phyloP scores from a whole-genome alignment of 129 eudicot species.

The Chrysanthemum seticuspe region DNA sequence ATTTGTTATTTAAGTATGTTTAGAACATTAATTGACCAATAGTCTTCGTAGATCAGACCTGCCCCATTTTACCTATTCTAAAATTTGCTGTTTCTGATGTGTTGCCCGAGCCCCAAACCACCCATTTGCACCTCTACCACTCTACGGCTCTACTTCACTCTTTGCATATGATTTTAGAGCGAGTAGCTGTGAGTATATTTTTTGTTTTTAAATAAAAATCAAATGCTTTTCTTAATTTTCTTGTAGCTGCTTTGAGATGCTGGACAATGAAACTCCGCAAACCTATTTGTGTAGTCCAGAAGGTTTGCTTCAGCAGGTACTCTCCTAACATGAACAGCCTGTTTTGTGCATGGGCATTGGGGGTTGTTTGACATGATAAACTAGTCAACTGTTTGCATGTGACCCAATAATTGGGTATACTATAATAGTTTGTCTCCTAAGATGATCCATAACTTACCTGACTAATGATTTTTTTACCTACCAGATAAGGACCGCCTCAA shows the following conservation, averaged over 20 bases:
- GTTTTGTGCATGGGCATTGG: no score
- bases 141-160: neutral
- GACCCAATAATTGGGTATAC: neutral
- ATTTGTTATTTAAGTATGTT: no score
- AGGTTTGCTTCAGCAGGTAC: constrained; percentile 65
- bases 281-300: constrained; percentile 59
- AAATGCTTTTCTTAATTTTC: neutral
- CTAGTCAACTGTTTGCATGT: neutral
- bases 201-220: neutral
- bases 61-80: no score
- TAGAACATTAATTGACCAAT: no score
- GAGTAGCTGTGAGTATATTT: neutral
- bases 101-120: no score
- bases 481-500: constrained; percentile 58
- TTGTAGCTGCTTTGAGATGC: constrained; percentile 65
- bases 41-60: no score
- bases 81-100: no score
- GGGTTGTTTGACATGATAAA: no score
- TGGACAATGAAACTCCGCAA: constrained; percentile 56
- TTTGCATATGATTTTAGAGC: neutral
- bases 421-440: neutral
- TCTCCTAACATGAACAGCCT: neutral
- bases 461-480: constrained; percentile 14
- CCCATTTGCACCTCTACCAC: no score
- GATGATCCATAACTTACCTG: neutral